A percentile compares a stretch with the other conserved stretches of the same genome.
Conservation (phyloP, 352 stramenopile genomes). For the Halophytophthora batemanensis region DNA sequence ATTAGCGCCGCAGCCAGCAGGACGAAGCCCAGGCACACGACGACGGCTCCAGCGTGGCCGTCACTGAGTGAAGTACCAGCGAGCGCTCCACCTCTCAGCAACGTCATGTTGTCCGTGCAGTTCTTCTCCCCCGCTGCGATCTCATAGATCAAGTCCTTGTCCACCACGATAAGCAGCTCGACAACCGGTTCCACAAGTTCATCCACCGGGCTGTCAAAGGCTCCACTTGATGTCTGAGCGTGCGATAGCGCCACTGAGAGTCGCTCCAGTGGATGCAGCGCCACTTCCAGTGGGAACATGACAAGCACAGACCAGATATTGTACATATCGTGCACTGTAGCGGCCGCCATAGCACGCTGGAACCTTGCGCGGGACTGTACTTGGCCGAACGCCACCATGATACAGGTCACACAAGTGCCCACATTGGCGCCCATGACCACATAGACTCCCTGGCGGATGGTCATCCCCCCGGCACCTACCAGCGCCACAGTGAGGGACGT, state of each 20-base stretch:
- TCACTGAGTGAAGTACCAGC: slow-evolving; percentile 23
- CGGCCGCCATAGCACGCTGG: slow-evolving; percentile 52
- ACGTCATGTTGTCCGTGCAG: slow-evolving; percentile 22
- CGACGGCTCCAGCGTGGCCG: slow-evolving; percentile 33
- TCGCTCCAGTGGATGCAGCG: slow-evolving; percentile 47
- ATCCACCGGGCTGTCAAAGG: slow-evolving; percentile 37
- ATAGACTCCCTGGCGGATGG: slow-evolving; percentile 77
- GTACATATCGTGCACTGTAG: slow-evolving; percentile 64
- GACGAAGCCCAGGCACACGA: slow-evolving; percentile 37
- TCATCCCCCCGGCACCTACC: slow-evolving; percentile 54
- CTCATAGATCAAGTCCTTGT: slow-evolving; percentile 29
- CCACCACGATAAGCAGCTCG: slow-evolving; percentile 24
- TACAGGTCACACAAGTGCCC: slow-evolving; percentile 85
- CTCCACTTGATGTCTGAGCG: slow-evolving; percentile 21
- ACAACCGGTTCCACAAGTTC: slow-evolving; percentile 32
- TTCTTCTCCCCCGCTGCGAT: slow-evolving; percentile 20
- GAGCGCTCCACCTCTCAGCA: slow-evolving; percentile 38
- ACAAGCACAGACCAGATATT: slow-evolving; percentile 81
- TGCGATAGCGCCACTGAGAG: slow-evolving; percentile 37
- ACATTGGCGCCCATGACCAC: slow-evolving; percentile 91
- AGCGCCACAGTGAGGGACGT: slow-evolving; percentile 70
- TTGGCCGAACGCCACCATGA: slow-evolving; percentile 86
- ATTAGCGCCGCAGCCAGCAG: slow-evolving; percentile 38
- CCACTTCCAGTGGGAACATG: slow-evolving; percentile 66
- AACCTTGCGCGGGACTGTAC: slow-evolving; percentile 62